Conservation (phyloP, 75 land plant genomes). For the Cunninghamia lanceolata region DNA sequence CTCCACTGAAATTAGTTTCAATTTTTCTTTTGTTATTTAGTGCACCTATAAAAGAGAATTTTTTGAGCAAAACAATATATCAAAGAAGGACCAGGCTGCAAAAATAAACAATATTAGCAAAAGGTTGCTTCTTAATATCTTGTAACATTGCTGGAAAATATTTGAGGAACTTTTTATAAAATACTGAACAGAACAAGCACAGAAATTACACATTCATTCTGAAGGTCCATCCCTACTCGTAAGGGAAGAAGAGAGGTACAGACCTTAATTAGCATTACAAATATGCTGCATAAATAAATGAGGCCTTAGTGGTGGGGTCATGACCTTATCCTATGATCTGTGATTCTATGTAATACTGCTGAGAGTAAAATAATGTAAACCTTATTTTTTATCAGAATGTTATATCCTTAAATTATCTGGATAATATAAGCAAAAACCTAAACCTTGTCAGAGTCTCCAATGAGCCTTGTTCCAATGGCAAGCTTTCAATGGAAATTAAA, state of each 20-base stretch:
- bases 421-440: not conserved
- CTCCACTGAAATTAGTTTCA: not conserved
- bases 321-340: not conserved
- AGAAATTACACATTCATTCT: not conserved
- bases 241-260: not conserved
- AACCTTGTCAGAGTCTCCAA: not conserved
- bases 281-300: not conserved
- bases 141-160: not conserved
- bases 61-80: not conserved
- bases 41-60: not conserved
- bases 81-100: not conserved
- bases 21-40: not conserved
- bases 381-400: not conserved
- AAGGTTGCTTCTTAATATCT: not conserved
- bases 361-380: not conserved
- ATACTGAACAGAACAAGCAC: not conserved
- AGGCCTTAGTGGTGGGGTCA: not conserved
- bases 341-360: not conserved
- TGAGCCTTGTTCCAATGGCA: not conserved
- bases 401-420: not conserved
- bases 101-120: not conserved
- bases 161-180: not conserved
- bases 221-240: not conserved
- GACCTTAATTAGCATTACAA: not conserved
- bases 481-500: not conserved